Conservation (phyloP, 345 rosid genomes). For the Passiflora organensis region DNA sequence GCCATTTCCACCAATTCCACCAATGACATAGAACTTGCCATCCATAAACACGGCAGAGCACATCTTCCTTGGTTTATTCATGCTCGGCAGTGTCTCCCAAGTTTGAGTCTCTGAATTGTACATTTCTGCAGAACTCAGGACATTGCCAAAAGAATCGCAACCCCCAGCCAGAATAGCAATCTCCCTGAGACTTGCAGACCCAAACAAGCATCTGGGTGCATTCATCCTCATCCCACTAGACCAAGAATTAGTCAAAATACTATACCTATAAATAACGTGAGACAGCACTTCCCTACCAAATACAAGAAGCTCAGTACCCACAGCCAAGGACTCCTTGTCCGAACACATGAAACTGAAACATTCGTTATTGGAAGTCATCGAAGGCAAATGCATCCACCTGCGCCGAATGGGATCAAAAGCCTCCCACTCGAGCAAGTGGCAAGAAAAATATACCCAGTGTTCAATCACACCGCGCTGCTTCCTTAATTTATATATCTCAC, state of each 20-base stretch:
- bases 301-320: slow-evolving; percentile 89
- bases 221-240: slow-evolving; percentile 71
- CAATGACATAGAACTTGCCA: slow-evolving; percentile 79
- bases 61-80: slow-evolving; percentile 85
- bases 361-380: slow-evolving; percentile 55
- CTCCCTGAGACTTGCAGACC: slow-evolving; percentile 89
- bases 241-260: slow-evolving; percentile 79
- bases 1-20: slow-evolving; percentile 78
- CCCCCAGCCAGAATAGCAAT: slow-evolving; percentile 88
- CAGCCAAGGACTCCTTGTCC: slow-evolving; percentile 87
- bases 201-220: slow-evolving; percentile 84
- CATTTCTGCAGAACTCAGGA: slow-evolving; percentile 68
- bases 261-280: slow-evolving; percentile 78
- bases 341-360: slow-evolving; percentile 51
- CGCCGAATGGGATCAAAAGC: slow-evolving; percentile 72
- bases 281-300: slow-evolving; percentile 62
- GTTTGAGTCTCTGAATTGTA: slow-evolving; percentile 78
- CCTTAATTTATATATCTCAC: slow-evolving; percentile 68
- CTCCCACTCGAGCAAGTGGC: slow-evolving; percentile 81
- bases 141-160: slow-evolving; percentile 56
- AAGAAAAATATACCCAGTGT: slow-evolving; percentile 91
- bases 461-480: slow-evolving; percentile 50
- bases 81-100: slow-evolving; percentile 60
- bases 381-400: slow-evolving; percentile 82
- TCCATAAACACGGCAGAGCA: slow-evolving; percentile 93